phyloP scores from a whole-genome alignment of 2,329 filamentous ascomycete genomes.

The Phaeomoniella chlamydospora region DNA sequence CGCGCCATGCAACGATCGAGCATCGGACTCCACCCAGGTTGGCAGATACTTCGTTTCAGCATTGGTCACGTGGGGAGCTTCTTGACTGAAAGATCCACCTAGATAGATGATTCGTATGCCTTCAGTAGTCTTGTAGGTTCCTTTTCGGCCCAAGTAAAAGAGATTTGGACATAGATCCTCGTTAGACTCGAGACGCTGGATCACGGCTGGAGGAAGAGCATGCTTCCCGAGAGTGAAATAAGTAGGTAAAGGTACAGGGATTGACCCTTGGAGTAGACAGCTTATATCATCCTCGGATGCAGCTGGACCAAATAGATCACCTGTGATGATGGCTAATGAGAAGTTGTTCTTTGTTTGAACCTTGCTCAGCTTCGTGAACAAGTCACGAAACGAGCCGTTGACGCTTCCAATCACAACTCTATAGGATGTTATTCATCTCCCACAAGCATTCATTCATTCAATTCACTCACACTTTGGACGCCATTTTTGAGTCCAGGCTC shows the following conservation, averaged over 20 bases:
- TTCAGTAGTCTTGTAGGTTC: slow-evolving; percentile 76
- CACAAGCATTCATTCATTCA: too few species aligned
- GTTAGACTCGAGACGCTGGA: slow-evolving; percentile 58
- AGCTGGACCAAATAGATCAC: slow-evolving; percentile 60
- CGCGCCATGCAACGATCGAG: slow-evolving; percentile 58
- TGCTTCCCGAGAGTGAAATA: slow-evolving; percentile 76
- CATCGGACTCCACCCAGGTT: slow-evolving; percentile 63
- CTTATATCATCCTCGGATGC: slow-evolving; percentile 37
- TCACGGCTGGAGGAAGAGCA: slow-evolving; percentile 55
- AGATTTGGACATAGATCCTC: slow-evolving; percentile 78
- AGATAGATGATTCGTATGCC: slow-evolving; percentile 78
- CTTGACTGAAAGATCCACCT: slow-evolving; percentile 49
- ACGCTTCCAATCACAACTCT: slow-evolving; percentile 67
- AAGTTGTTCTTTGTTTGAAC: slow-evolving; percentile 83
- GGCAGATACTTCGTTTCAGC: slow-evolving; percentile 64
- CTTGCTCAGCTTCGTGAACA: slow-evolving; percentile 65
- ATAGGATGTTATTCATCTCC: slow-evolving; percentile 1
- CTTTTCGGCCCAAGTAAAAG: slow-evolving; percentile 76
- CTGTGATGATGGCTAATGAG: slow-evolving; percentile 67
- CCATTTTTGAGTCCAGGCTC: too few species aligned
- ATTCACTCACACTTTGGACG: slow-evolving; percentile 45
- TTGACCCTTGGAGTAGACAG: slow-evolving; percentile 56
- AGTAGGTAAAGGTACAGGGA: slow-evolving; percentile 63
- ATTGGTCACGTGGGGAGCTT: slow-evolving; percentile 43
- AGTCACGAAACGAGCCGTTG: slow-evolving; percentile 60